These are phyloP conservation scores for Brettanomyces nanus DNA, from an alignment of 805 yeast genomes.

Conservation along the genomic window DNA sequence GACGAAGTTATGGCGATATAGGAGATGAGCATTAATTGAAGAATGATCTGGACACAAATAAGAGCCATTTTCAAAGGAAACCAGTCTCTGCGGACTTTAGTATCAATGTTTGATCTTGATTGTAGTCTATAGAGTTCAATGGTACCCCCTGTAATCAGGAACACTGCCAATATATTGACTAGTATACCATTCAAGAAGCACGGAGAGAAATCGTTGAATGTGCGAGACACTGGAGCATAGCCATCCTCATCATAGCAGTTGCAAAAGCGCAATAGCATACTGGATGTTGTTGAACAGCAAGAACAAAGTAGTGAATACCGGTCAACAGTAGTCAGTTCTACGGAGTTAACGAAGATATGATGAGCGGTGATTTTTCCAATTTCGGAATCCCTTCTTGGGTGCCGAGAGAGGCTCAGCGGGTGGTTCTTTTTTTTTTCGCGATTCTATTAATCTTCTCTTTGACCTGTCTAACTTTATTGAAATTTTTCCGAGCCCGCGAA, in stretches of 20 bases:
- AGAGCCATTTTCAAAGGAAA: conserved; percentile 34
- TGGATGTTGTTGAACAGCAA: too few relatives aligned
- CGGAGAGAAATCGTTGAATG: conserved; percentile 36
- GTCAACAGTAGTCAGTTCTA: too few relatives aligned
- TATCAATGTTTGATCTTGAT: conserved; percentile 20
- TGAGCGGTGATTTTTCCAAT: too few relatives aligned
- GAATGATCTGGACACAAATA: conserved; percentile 28
- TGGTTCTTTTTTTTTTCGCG: too few relatives aligned
- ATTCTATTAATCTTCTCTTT: too few relatives aligned
- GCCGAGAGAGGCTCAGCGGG: too few relatives aligned
- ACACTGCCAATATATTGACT: conserved; percentile 25
- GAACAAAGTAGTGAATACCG: too few relatives aligned
- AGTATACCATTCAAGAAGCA: conserved; percentile 39
- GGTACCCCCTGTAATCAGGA: conserved; percentile 30
- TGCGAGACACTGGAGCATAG: conserved; percentile 31
- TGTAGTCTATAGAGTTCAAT: conserved; percentile 28
- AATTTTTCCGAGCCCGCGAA: too few relatives aligned
- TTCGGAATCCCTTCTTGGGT: too few relatives aligned
- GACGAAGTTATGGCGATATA: conserved; percentile 4
- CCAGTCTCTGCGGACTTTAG: conserved; percentile 16
- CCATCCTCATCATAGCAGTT: conserved; percentile 33
- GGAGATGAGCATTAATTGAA: conserved; percentile 19
- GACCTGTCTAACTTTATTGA: too few relatives aligned
- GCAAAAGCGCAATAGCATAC: too few relatives aligned
- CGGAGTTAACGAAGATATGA: too few relatives aligned